Conservation (phyloP, 495 filamentous ascomycete species). For the Tetracladium marchalianum region DNA sequence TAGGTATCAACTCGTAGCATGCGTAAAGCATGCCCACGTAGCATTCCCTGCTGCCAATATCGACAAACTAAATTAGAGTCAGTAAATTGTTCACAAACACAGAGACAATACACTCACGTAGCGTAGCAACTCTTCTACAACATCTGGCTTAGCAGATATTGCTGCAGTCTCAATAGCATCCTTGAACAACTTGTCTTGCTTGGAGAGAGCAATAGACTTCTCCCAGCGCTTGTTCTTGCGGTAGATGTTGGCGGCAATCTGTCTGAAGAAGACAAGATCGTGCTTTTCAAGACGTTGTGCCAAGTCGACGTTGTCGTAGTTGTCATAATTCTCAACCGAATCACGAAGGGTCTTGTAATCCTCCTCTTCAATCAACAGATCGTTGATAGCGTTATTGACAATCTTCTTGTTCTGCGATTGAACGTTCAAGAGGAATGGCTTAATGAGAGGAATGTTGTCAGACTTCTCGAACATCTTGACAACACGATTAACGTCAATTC, state of each 20-base stretch:
- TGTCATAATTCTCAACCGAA: constrained; percentile 97
- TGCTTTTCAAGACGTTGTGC: constrained; percentile 91
- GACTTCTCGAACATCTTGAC: constrained; percentile 98
- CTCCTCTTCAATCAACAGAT: constrained; percentile 96
- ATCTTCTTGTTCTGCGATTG: constrained; percentile 96
- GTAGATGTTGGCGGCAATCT: constrained; percentile 97
- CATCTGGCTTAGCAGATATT: constrained; percentile 81
- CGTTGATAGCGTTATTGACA: constrained; percentile 98
- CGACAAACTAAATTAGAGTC: constrained; percentile 70
- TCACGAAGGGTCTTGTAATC: constrained; percentile 98
- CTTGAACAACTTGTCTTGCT: constrained; percentile 99
- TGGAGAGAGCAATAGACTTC: constrained; percentile 96
- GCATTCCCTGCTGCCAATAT: constrained; percentile 97
- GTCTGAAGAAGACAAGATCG: constrained; percentile 97
- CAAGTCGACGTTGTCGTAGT: constrained; percentile 95
- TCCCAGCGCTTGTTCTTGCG: constrained; percentile 99
- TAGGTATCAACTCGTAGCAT: constrained; percentile 93
- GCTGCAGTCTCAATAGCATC: constrained; percentile 98
- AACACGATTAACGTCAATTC: constrained; percentile 97
- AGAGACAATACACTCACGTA: constrained; percentile 62
- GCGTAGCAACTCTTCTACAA: constrained; percentile 89
- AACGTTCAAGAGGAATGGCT: constrained; percentile 96
- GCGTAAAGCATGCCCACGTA: constrained; percentile 98
- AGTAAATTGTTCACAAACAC: constrained; percentile 20
- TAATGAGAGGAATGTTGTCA: constrained; percentile 97